phyloP scores from a whole-genome alignment of 139 green algal species.

The Zygnema circumcarinatum region DNA sequence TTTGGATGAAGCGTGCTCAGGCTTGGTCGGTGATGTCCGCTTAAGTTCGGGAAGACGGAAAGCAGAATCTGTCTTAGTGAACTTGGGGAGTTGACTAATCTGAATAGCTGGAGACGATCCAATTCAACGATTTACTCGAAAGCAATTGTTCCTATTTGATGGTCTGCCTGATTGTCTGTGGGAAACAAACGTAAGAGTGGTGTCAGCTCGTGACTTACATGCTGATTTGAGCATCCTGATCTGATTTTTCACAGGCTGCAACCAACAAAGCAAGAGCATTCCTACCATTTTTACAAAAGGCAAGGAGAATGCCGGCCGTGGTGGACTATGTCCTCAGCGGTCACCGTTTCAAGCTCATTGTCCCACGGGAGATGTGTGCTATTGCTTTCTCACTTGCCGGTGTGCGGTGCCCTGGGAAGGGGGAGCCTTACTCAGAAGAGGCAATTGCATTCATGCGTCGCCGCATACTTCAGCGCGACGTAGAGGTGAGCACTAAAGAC shows the following conservation, averaged over 20 bases:
- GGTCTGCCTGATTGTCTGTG: not conserved
- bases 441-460: conserved; percentile 82
- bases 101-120: not conserved
- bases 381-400: conserved; percentile 88
- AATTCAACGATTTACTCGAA: not conserved
- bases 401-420: conserved; percentile 75
- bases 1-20: not conserved
- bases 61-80: not conserved
- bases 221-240: not conserved
- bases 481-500: conserved; percentile 46
- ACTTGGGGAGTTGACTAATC: not conserved
- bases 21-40: too few species aligned
- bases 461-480: conserved; percentile 61
- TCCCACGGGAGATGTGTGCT: conserved; percentile 86
- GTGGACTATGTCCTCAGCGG: conserved; percentile 87
- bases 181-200: not conserved
- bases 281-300: conserved; percentile 92
- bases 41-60: not conserved
- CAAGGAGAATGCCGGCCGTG: conserved; percentile 71
- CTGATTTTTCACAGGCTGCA: conserved; percentile 11
- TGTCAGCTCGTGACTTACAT: too few species aligned
- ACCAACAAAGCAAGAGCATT: conserved; percentile 81
- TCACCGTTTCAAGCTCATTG: conserved; percentile 80
- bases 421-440: conserved; percentile 85
- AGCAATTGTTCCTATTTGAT: not conserved